A percentile compares a stretch with the other conserved stretches of the same genome.
Conservation (phyloP, 768 basidiomycete species). For the Termitomyces sp. region DNA sequence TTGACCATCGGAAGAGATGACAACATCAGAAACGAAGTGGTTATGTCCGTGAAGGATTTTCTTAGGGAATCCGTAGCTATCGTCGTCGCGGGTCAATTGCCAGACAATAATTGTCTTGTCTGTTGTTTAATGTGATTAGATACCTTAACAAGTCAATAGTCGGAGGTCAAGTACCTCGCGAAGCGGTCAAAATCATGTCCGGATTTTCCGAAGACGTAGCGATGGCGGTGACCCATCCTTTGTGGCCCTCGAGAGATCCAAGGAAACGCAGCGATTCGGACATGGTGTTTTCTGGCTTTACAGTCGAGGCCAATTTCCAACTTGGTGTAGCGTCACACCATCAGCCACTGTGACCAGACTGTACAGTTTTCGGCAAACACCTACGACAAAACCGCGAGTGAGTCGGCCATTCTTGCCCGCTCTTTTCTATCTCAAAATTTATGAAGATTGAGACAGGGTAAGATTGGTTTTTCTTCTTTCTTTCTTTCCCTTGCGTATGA, state of each 20-base stretch:
- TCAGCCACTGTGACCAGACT: slow-evolving; percentile 65
- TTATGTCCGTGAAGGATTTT: slow-evolving; percentile 97
- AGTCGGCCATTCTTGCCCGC: neutral
- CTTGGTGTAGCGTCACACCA: slow-evolving; percentile 29
- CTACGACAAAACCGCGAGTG: slow-evolving; percentile 4
- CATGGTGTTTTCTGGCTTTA: slow-evolving; percentile 46
- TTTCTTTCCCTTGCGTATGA: slow-evolving; percentile 19
- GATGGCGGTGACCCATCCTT: slow-evolving; percentile 98
- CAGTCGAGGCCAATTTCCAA: slow-evolving; percentile 23
- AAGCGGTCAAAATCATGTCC: slow-evolving; percentile 98
- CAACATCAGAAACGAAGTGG: slow-evolving; percentile 98
- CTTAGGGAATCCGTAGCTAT: slow-evolving; percentile 93
- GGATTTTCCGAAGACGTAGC: slow-evolving; percentile 98
- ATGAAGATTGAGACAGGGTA: neutral
- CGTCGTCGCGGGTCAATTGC: slow-evolving; percentile 93
- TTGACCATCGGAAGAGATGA: slow-evolving; percentile 98
- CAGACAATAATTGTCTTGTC: slow-evolving; percentile 99
- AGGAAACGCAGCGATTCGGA: slow-evolving; percentile 85
- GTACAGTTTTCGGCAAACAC: slow-evolving; percentile 45
- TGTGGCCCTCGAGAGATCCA: slow-evolving; percentile 89
- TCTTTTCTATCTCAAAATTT: neutral
- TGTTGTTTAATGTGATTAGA: slow-evolving; percentile 30
- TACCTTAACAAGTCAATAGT: neutral
- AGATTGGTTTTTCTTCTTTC: neutral
- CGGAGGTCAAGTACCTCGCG: slow-evolving; percentile 64